Evolutionary conservation across 495 filamentous ascomycete genomes (phyloP).

Genomic region (Penicillium diatomitis): DNA sequence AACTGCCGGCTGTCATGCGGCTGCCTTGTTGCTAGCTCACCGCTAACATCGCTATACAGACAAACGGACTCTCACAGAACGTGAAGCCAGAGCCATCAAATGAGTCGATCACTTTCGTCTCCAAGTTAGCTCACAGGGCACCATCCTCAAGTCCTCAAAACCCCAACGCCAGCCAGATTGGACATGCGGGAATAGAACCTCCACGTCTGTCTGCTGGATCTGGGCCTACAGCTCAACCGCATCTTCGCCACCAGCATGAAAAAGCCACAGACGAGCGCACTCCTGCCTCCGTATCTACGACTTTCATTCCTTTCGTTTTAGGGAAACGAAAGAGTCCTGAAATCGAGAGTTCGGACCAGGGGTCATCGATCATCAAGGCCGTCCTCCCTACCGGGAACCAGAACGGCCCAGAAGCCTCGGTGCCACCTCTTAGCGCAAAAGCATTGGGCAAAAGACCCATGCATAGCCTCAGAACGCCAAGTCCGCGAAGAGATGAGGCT

Average conservation of each 20-base stretch:
- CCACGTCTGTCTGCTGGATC: too few relatives aligned
- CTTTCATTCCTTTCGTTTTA: background rate
- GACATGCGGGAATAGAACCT: background rate
- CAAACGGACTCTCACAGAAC: background rate
- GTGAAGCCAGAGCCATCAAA: background rate
- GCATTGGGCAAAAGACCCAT: background rate
- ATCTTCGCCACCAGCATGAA: too few relatives aligned
- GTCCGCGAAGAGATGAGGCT: background rate
- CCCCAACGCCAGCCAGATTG: background rate
- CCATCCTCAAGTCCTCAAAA: slow-evolving; percentile 1
- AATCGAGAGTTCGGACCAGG: too few relatives aligned
- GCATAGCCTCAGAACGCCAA: background rate
- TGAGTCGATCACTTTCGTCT: background rate
- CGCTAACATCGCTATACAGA: background rate
- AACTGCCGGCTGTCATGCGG: background rate
- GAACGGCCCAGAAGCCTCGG: too few relatives aligned
- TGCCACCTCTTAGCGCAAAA: background rate
- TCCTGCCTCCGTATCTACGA: background rate
- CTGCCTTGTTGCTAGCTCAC: background rate
- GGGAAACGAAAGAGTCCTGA: background rate
- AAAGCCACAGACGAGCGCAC: too few relatives aligned
- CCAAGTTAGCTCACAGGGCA: background rate
- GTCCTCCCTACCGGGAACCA: too few relatives aligned
- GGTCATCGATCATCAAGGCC: too few relatives aligned
- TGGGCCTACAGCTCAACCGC: too few relatives aligned